These are phyloP conservation scores for Solanum sparsipilum DNA, from an alignment of 257 asterid species.

Conservation along the genomic window DNA sequence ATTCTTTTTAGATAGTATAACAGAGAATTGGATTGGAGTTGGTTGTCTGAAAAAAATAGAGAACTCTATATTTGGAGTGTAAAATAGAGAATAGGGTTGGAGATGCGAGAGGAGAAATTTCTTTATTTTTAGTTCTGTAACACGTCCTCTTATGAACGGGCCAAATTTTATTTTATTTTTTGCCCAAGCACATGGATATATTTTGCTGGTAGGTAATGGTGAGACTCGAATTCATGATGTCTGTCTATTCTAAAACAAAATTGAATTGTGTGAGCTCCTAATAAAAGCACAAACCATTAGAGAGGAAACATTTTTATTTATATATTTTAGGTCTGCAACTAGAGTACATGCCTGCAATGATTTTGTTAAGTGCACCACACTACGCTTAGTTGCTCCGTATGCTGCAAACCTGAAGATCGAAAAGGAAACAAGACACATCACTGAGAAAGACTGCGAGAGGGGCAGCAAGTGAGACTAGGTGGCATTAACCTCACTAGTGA, in stretches of 20 bases:
- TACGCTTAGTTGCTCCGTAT: conserved; percentile 95
- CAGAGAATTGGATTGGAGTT: background rate
- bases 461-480: background rate
- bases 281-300: background rate
- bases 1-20: no score
- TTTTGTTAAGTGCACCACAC: conserved; percentile 96
- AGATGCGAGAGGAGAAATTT: background rate
- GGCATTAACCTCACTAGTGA: background rate
- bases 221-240: background rate
- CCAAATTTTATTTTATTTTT: background rate
- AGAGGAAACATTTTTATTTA: background rate
- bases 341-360: conserved; percentile 66
- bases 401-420: conserved; percentile 73
- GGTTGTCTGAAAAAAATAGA: no score
- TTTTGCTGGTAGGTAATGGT: background rate
- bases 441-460: background rate
- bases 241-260: background rate
- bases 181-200: background rate
- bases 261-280: background rate
- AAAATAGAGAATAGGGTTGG: background rate
- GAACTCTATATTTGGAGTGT: no score
- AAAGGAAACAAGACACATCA: background rate
- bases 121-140: background rate
- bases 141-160: background rate
- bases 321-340: background rate